phyloP scores from a whole-genome alignment of 2,329 filamentous ascomycete species.

The Colletotrichum graminicola region DNA sequence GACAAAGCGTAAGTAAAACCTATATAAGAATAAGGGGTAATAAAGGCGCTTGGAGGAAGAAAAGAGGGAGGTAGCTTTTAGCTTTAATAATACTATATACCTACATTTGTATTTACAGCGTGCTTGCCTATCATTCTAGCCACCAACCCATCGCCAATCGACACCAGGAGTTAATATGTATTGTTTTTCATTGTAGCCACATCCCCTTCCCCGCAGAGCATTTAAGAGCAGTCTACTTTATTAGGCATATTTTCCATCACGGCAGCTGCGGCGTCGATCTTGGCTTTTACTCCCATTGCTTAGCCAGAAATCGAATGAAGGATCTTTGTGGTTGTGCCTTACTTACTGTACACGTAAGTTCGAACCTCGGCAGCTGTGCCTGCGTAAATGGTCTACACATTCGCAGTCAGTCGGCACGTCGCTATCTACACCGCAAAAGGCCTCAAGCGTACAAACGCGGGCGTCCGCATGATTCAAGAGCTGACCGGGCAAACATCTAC shows the following conservation, averaged over 20 bases:
- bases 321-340: background rate
- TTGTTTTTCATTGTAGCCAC: no score
- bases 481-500: background rate
- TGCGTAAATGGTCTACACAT: background rate
- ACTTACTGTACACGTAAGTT: background rate
- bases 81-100: no score
- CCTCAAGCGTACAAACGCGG: background rate
- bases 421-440: background rate
- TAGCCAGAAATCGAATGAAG: no score
- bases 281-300: background rate
- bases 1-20: no score
- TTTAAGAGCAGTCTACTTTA: no score
- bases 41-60: no score
- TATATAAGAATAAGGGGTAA: no score
- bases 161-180: no score
- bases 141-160: no score
- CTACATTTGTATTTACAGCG: no score
- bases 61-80: no score
- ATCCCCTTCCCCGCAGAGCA: background rate
- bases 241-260: background rate
- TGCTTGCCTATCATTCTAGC: no score
- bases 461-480: background rate
- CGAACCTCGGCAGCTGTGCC: background rate
- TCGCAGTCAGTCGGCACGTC: background rate
- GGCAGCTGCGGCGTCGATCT: background rate